Evolutionary conservation across 805 yeast species (phyloP).

Genomic region (Saturnispora sanitii): DNA sequence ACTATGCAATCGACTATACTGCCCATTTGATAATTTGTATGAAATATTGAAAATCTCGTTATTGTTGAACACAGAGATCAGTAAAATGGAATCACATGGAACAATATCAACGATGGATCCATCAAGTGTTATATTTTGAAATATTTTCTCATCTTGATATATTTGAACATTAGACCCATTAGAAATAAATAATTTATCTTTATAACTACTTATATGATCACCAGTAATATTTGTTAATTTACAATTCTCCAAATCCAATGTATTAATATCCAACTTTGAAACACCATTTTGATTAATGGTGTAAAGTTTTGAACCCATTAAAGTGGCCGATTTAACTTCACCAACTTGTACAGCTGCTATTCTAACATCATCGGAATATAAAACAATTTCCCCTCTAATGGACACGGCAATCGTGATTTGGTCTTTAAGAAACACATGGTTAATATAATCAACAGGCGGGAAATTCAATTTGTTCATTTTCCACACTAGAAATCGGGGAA

Average conservation of each 20-base stretch:
- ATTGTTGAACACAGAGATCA: background rate
- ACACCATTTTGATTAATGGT: background rate
- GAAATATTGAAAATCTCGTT: background rate
- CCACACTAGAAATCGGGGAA: background rate
- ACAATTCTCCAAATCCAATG: background rate
- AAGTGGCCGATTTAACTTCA: background rate
- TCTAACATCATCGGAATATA: background rate
- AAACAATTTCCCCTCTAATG: conserved; percentile 4
- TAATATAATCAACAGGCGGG: conserved; percentile 5
- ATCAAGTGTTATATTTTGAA: background rate
- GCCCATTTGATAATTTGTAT: background rate
- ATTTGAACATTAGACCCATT: background rate
- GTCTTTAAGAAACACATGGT: background rate
- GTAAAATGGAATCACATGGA: background rate
- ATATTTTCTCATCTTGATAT: background rate
- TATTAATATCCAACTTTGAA: background rate
- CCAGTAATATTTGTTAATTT: background rate
- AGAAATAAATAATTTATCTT: background rate
- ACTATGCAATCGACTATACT: background rate
- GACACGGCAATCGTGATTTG: background rate
- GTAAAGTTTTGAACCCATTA: background rate
- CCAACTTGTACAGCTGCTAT: background rate
- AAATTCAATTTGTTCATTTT: conserved; percentile 5
- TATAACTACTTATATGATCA: background rate
- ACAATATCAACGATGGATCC: background rate